Evolutionary conservation across 805 yeast species (phyloP).

Genomic region (Candida chilensis): DNA sequence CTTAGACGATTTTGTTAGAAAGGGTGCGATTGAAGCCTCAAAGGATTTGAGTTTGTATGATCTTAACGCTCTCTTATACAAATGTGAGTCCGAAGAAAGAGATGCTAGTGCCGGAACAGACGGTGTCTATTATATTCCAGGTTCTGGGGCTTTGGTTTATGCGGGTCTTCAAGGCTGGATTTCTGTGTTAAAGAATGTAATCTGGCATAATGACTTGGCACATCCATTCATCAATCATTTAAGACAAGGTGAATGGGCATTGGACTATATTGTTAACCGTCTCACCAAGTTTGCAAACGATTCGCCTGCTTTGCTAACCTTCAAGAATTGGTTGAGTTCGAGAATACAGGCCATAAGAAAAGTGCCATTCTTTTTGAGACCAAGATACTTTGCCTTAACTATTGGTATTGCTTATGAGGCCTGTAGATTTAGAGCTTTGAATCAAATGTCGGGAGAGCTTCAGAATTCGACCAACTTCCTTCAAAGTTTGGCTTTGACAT

Average conservation of each 20-base stretch:
- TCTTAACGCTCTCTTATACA: constrained; percentile 65
- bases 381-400: constrained; percentile 81
- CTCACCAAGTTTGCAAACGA: constrained; percentile 41
- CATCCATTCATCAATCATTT: constrained; percentile 79
- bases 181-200: constrained; percentile 51
- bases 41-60: constrained; percentile 51
- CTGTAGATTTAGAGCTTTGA: constrained; percentile 57
- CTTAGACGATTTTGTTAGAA: constrained; percentile 57
- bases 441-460: constrained; percentile 42
- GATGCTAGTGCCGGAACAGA: constrained; percentile 65
- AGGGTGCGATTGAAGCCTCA: constrained; percentile 74
- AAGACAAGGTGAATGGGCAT: constrained; percentile 83
- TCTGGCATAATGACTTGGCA: constrained; percentile 66
- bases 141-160: constrained; percentile 63
- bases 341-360: constrained; percentile 54
- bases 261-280: constrained; percentile 64
- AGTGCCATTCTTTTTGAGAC: constrained; percentile 75
- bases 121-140: constrained; percentile 72
- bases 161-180: constrained; percentile 96
- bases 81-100: constrained; percentile 81
- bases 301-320: constrained; percentile 38
- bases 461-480: constrained; percentile 63
- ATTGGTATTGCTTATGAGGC: constrained; percentile 82
- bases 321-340: constrained; percentile 60
- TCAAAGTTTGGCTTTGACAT: constrained; percentile 70